These are phyloP conservation scores for Fomitopsis pinicola DNA, from an alignment of 1,284 basidiomycete genomes.

Conservation along the genomic window DNA sequence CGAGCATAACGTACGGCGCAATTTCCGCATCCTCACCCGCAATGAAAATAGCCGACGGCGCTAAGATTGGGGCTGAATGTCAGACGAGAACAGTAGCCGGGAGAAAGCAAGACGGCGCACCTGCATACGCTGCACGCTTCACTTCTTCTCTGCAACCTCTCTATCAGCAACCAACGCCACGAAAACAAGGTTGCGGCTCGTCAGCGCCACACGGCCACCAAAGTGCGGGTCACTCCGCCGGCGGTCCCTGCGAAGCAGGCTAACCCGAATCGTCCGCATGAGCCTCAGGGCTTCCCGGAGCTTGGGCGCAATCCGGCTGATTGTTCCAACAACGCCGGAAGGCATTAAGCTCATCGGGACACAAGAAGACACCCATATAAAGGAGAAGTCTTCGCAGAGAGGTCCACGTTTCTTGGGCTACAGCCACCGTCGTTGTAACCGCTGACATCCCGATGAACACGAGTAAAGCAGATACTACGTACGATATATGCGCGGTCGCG, in stretches of 20 bases:
- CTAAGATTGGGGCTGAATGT: constrained; percentile 24
- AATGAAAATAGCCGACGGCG: constrained; percentile 78
- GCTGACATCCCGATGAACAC: not conserved
- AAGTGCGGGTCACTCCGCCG: not conserved
- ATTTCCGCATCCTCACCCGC: constrained; percentile 45
- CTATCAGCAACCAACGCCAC: not conserved
- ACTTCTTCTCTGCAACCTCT: constrained; percentile 71
- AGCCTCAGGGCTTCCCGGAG: not conserved
- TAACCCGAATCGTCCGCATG: not conserved
- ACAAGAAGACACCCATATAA: not conserved
- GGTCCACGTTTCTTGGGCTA: not conserved
- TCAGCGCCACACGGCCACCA: not conserved
- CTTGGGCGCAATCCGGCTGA: not conserved
- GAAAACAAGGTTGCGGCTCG: not conserved
- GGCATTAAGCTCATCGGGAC: not conserved
- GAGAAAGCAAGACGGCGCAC: constrained; percentile 27
- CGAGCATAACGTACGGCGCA: not conserved
- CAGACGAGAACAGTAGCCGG: not conserved
- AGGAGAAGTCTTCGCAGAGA: not conserved
- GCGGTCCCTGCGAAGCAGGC: not conserved
- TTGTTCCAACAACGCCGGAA: not conserved
- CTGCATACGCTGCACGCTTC: constrained; percentile 82
- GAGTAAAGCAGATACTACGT: constrained; percentile 24
- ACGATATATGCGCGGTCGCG: constrained; percentile 87
- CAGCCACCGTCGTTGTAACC: not conserved